phyloP scores from a whole-genome alignment of 2,329 filamentous ascomycete genomes.

The Aspergillus persii region DNA sequence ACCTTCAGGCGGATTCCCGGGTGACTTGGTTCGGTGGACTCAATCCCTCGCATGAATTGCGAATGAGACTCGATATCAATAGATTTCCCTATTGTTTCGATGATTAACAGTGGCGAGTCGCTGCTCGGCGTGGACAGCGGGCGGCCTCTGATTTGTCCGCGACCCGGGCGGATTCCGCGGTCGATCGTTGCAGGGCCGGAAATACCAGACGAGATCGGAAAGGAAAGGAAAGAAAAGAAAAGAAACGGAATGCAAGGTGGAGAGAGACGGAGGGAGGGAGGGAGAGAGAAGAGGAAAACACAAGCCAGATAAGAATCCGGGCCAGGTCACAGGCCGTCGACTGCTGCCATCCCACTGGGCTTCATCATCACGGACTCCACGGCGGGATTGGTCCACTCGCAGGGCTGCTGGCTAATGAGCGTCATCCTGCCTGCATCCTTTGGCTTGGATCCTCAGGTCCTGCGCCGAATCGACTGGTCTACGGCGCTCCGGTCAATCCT shows the following conservation, averaged over 20 bases:
- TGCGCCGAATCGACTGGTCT: not conserved
- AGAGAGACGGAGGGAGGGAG: not conserved
- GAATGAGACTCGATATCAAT: too few species aligned
- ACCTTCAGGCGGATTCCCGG: not conserved
- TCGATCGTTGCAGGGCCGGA: not conserved
- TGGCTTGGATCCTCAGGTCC: not conserved
- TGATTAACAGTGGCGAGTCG: not conserved
- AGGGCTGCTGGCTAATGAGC: not conserved
- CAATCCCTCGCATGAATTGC: too few species aligned
- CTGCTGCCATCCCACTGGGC: not conserved
- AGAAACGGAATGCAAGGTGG: not conserved
- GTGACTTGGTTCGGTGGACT: too few species aligned
- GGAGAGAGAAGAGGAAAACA: not conserved
- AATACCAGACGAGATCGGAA: not conserved
- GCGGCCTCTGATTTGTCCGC: conserved; percentile 22
- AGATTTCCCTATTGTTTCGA: too few species aligned
- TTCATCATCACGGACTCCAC: not conserved
- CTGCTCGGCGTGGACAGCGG: conserved; percentile 17
- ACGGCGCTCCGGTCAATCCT: not conserved
- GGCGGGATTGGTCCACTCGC: not conserved
- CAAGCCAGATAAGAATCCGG: not conserved
- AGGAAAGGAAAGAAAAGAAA: not conserved
- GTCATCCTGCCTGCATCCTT: not conserved
- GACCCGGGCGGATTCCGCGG: not conserved
- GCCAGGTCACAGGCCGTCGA: not conserved